Evolutionary conservation across 768 basidiomycete species (phyloP).

Genomic region (Termitomyces sp.): DNA sequence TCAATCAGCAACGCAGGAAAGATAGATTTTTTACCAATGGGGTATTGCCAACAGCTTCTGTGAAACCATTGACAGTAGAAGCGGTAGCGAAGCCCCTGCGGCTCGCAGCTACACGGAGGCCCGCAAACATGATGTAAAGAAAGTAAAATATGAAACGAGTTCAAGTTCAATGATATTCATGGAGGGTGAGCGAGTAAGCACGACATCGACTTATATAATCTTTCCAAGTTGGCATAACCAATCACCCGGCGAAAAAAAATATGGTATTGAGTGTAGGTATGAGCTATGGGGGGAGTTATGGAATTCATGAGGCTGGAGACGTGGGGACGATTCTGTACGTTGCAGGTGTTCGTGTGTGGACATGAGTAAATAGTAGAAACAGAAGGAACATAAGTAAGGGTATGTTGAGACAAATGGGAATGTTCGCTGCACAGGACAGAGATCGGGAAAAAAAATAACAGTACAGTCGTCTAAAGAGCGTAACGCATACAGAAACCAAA

Average conservation of each 20-base stretch:
- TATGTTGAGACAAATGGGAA: conserved; percentile 21
- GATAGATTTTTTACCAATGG: conserved; percentile 58
- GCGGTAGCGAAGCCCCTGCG: conserved; percentile 32
- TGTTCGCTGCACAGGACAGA: conserved; percentile 15
- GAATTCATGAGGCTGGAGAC: conserved; percentile 26
- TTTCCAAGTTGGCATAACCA: not conserved
- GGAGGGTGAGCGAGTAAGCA: conserved; percentile 21
- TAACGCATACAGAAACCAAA: conserved; percentile 7
- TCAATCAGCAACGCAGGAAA: not conserved
- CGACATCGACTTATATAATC: conserved; percentile 32
- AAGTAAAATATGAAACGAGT: conserved; percentile 2
- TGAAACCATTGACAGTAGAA: conserved; percentile 66
- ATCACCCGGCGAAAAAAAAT: conserved; percentile 7
- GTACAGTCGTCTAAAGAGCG: conserved; percentile 16
- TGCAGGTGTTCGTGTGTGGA: conserved; percentile 31
- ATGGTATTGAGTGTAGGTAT: conserved; percentile 19
- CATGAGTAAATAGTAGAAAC: conserved; percentile 29
- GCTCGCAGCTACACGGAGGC: conserved; percentile 20
- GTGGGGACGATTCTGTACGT: conserved; percentile 28
- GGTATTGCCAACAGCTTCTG: conserved; percentile 87
- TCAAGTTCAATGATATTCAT: not conserved
- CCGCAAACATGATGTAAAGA: conserved; percentile 27
- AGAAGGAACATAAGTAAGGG: conserved; percentile 23
- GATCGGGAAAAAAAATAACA: conserved; percentile 13
- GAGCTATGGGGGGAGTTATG: conserved; percentile 17